Evolutionary conservation across 1,284 basidiomycete species (phyloP).

Genomic region (Earliella scabrosa): DNA sequence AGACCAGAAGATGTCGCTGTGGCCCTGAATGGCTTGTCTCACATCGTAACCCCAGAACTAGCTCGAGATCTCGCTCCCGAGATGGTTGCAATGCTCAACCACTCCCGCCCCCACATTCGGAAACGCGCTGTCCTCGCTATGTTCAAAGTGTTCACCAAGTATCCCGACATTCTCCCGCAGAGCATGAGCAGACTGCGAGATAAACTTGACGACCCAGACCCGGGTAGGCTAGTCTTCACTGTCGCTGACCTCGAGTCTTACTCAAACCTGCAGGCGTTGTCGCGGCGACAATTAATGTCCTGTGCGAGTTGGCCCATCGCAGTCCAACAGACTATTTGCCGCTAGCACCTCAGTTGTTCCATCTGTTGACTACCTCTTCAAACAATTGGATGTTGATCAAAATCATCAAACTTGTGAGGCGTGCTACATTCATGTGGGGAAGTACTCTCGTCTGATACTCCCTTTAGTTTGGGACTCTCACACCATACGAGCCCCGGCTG

Average conservation of each 20-base stretch:
- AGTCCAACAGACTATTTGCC: constrained; percentile 82
- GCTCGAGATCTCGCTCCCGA: constrained; percentile 90
- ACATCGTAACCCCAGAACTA: constrained; percentile 88
- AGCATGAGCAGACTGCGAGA: constrained; percentile 80
- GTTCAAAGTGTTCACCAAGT: constrained; percentile 78
- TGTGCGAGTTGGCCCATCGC: constrained; percentile 89
- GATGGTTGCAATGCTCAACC: constrained; percentile 87
- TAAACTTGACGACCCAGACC: constrained; percentile 85
- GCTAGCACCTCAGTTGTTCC: constrained; percentile 92
- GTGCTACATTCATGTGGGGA: constrained; percentile 8
- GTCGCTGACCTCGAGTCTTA: neutral
- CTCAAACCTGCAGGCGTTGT: constrained; percentile 78
- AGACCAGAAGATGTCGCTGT: constrained; percentile 77
- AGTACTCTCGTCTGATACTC: constrained; percentile 8
- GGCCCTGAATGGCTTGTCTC: constrained; percentile 86
- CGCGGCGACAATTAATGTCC: constrained; percentile 90
- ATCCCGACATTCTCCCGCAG: constrained; percentile 75
- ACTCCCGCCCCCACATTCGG: constrained; percentile 86
- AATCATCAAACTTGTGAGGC: constrained; percentile 89
- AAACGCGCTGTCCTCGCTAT: constrained; percentile 89
- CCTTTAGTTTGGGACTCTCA: constrained; percentile 85
- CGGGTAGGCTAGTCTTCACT: constrained; percentile 48
- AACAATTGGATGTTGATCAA: constrained; percentile 99
- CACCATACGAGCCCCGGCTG: constrained; percentile 90
- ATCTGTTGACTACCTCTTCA: constrained; percentile 90